phyloP scores from a whole-genome alignment of 129 eudicot genomes.

The Dittrichia graveolens region DNA sequence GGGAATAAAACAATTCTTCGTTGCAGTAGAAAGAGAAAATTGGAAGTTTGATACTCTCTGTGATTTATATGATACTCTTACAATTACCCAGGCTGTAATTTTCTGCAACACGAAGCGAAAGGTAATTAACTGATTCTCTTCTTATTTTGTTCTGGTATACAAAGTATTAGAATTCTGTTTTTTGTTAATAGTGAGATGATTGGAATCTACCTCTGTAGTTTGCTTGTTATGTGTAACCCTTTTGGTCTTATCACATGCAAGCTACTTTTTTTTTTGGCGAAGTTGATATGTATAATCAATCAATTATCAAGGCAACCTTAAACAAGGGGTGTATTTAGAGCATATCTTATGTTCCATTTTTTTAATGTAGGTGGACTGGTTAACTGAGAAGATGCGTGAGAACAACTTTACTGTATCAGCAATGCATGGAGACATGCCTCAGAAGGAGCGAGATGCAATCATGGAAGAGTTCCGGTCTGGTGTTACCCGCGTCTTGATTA shows the following conservation, averaged over 20 bases:
- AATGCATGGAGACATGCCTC: constrained; percentile 99
- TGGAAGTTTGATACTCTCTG: constrained; percentile 97
- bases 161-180: not conserved
- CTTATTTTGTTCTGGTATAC: not conserved
- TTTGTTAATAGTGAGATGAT: constrained; percentile 17
- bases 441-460: constrained; percentile 93
- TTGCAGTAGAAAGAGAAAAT: constrained; percentile 92
- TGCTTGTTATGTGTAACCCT: not conserved
- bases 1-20: constrained; percentile 98
- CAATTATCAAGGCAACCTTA: not conserved
- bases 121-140: constrained; percentile 46
- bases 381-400: constrained; percentile 93
- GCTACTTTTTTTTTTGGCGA: not conserved
- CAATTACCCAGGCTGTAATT: constrained; percentile 94
- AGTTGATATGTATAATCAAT: too few species aligned
- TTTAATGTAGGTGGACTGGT: constrained; percentile 80
- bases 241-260: not conserved
- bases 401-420: constrained; percentile 89
- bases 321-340: not conserved
- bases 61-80: constrained; percentile 95
- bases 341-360: not conserved
- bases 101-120: constrained; percentile 94
- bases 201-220: not conserved
- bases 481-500: constrained; percentile 83
- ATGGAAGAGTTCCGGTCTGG: constrained; percentile 80